These are phyloP conservation scores for Clathrus columnatus DNA, from an alignment of 768 basidiomycete genomes.

Conservation along the genomic window DNA sequence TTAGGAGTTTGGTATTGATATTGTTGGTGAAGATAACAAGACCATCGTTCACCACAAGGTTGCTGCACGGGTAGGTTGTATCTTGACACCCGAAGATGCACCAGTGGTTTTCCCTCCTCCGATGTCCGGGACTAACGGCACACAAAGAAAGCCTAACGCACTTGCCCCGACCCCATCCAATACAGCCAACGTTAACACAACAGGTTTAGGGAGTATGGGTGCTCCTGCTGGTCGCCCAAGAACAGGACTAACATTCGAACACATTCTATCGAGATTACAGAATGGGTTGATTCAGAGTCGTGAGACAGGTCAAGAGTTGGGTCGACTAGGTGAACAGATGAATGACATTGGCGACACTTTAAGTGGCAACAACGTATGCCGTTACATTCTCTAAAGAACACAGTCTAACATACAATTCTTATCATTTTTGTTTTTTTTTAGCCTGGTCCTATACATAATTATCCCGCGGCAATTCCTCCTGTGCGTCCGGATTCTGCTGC, in stretches of 20 bases:
- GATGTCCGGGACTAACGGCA: constrained; percentile 26
- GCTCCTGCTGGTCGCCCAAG: constrained; percentile 70
- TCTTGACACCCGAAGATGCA: constrained; percentile 80
- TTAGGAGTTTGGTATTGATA: constrained; percentile 99
- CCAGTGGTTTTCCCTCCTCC: constrained; percentile 38
- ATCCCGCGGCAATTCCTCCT: constrained; percentile 57
- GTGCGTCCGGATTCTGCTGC: constrained; percentile 38
- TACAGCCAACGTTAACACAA: constrained; percentile 35
- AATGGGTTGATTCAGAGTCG: constrained; percentile 92
- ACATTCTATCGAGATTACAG: constrained; percentile 81
- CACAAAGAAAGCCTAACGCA: constrained; percentile 27
- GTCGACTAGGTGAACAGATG: constrained; percentile 68
- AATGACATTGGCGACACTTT: constrained; percentile 89
- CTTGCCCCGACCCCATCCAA: constrained; percentile 15
- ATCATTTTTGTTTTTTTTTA: constrained; percentile 19
- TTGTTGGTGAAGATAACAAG: constrained; percentile 96
- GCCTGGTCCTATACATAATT: constrained; percentile 55
- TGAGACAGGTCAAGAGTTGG: constrained; percentile 84
- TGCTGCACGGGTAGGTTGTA: constrained; percentile 85
- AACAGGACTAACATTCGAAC: constrained; percentile 85
- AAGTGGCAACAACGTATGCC: constrained; percentile 68
- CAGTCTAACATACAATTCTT: not conserved
- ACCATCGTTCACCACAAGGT: constrained; percentile 98
- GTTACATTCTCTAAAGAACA: no score
- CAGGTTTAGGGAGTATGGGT: constrained; percentile 58